Conservation (phyloP, 192 early-diverging fungal species). For the Coemansia sp. region DNA sequence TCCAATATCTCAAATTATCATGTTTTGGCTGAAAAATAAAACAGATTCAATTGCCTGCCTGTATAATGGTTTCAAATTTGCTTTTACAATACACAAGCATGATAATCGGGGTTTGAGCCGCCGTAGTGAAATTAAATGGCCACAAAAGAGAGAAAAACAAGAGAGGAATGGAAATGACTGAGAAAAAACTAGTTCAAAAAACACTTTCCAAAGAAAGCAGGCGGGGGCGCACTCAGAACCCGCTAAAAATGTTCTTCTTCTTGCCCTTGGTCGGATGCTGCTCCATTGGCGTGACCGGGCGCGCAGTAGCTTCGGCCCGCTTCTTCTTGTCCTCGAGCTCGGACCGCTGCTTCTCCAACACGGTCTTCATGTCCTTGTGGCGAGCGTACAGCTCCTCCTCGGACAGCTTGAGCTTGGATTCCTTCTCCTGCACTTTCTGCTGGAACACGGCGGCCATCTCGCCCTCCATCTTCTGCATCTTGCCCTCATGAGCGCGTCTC, state of each 20-base stretch:
- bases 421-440: constrained; percentile 98
- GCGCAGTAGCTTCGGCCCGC: constrained; percentile 64
- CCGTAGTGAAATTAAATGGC: too few relatives aligned
- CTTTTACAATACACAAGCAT: too few relatives aligned
- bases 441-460: constrained; percentile 99
- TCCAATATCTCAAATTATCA: too few relatives aligned
- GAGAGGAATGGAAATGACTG: constrained; percentile 4
- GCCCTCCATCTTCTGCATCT: constrained; percentile 96
- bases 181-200: constrained; percentile 3
- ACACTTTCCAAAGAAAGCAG: constrained; percentile 2
- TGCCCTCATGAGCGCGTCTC: constrained; percentile 85
- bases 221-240: constrained; percentile 38
- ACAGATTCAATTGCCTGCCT: too few relatives aligned
- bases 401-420: constrained; percentile 94
- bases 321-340: constrained; percentile 97
- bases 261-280: constrained; percentile 54
- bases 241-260: constrained; percentile 57
- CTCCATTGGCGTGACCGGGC: constrained; percentile 52
- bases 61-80: too few relatives aligned
- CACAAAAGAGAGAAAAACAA: constrained; percentile 10
- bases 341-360: constrained; percentile 86
- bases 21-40: too few relatives aligned
- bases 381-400: constrained; percentile 96
- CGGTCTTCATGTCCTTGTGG: constrained; percentile 98
- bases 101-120: too few relatives aligned